Percentiles rank a stretch among this genome's conserved stretches.
Conservation (phyloP, 306 rosid genomes). For the peach (Prunus persica) region Prunus_persica_NCBIv2 NC_034010.1:25190001-25190500, state of each 20-base stretch:
- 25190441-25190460: conserved; percentile 18
- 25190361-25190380: conserved; percentile 20
- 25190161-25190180: conserved; percentile 9
- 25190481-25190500: conserved; percentile 1
- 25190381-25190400: conserved; percentile 1
- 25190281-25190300: neutral
- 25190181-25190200: neutral
- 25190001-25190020: conserved; percentile 60
- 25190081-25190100: conserved; percentile 70
- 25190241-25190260: neutral
- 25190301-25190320: neutral
- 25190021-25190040: conserved; percentile 63
- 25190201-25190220: conserved; percentile 1
- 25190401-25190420: conserved; percentile 1
- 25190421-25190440: conserved; percentile 15
- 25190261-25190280: neutral
- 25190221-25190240: conserved; percentile 7
- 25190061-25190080: conserved; percentile 63
- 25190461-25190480: neutral
- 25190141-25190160: conserved; percentile 31
- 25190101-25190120: conserved; percentile 64
- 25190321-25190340: neutral
- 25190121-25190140: conserved; percentile 69
- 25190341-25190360: neutral
- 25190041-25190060: conserved; percentile 69